Base-by-base conservation (phyloP, 768 basidiomycete species). In the Suillus americanus region DNA sequence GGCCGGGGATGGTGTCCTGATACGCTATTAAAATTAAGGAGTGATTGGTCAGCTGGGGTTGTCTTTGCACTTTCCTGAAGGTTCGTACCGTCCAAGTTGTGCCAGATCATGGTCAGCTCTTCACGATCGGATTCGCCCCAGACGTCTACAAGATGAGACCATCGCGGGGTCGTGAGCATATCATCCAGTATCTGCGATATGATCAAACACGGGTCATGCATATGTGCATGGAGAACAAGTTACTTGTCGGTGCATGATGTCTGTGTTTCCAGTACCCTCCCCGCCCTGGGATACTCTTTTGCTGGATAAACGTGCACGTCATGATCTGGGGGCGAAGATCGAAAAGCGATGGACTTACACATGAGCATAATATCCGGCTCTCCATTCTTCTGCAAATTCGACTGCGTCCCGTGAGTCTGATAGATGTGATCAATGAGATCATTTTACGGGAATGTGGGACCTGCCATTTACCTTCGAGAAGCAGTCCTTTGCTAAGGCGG, bases 381-480 rank as follows among this genome's bases (percentile, higher is more conserved):
- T 78, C 88, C 88, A 90, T 66, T 86, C 83, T 48, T 78, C 70
- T 0, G 86, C 82, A 68, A 90, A 88, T 16, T 74, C 78, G 38
- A 16, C 37, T 4, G 73, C 68, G 13, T 72, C 66, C 37, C 67
- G 60, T 8, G 63, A 67, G 43, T 67, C 74, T 74, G 33, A 33
- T 56, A 23, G 30, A 20, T 48, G 20, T 2, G 9, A 46, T 38
- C 25, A 23, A 16, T 51, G 18, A 18, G 25, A 13, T 35, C 10
- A 37, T 53, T n/a, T 63, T 25, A 50, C 4, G 25, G 20, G 20
- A 16, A 28, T 13, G 46, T 25, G 48, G 33, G 37, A 45, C 25
- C 25, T 30, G 12, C 18, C 18, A 69, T 65, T 25, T 14, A 69
- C 72, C 33, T 18, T 71, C 74, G 2, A 60, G 18, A 48, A 76